These are phyloP conservation scores for Verticillium albo-atrum DNA, from an alignment of 2,329 filamentous ascomycete genomes.

Conservation along the genomic window DNA sequence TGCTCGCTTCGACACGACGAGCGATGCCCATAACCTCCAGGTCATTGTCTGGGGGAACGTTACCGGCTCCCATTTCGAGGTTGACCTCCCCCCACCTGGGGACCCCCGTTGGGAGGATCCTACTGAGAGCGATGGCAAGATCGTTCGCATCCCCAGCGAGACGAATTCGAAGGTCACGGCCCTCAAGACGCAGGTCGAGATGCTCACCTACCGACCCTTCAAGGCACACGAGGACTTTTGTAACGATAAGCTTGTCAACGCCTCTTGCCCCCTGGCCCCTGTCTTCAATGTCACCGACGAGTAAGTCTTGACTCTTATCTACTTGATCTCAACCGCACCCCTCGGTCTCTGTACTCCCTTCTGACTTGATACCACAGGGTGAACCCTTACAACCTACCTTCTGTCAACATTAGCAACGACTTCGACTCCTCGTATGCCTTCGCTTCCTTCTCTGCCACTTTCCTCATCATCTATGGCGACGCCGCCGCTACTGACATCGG, in stretches of 20 bases:
- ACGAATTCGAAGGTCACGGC: slow-evolving; percentile 62
- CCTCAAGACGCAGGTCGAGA: slow-evolving; percentile 64
- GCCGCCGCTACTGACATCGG: slow-evolving; percentile 57
- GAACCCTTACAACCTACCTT: slow-evolving; percentile 50
- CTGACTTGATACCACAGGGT: background rate
- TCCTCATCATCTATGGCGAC: slow-evolving; percentile 75
- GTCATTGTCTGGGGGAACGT: slow-evolving; percentile 91
- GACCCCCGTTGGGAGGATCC: slow-evolving; percentile 59
- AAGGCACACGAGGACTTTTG: slow-evolving; percentile 61
- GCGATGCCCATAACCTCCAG: slow-evolving; percentile 60
- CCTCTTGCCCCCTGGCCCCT: slow-evolving; percentile 69
- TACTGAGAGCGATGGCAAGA: slow-evolving; percentile 68
- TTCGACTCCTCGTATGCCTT: slow-evolving; percentile 84
- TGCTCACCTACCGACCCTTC: slow-evolving; percentile 74
- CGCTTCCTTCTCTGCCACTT: slow-evolving; percentile 69
- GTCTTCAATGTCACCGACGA: slow-evolving; percentile 50
- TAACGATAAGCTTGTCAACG: slow-evolving; percentile 50
- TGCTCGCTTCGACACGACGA: slow-evolving; percentile 64
- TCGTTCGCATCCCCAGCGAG: slow-evolving; percentile 52
- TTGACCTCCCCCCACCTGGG: slow-evolving; percentile 54
- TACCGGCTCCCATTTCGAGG: slow-evolving; percentile 60
- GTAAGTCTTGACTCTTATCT: slow-evolving; percentile 29
- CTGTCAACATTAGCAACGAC: slow-evolving; percentile 68
- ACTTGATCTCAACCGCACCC: background rate
- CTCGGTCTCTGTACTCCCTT: too few species aligned